Conservation (phyloP, 768 basidiomycete species). For the Naganishia vaughanmartiniae region DNA sequence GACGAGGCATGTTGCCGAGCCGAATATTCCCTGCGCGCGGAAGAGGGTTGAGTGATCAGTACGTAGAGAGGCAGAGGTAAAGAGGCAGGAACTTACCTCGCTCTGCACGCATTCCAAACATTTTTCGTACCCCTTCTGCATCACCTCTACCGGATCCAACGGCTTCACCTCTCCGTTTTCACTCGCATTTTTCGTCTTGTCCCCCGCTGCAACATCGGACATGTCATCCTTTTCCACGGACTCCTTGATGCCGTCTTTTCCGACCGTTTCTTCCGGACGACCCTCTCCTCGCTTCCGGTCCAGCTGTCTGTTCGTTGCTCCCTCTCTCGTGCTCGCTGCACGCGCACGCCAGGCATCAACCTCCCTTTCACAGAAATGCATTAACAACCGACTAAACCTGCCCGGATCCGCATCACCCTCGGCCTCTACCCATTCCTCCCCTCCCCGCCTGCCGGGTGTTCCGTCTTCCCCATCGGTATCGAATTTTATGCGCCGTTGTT, state of each 20-base stretch:
- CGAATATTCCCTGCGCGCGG: conserved; percentile 56
- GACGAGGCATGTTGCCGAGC: conserved; percentile 55
- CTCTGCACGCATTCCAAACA: conserved; percentile 50
- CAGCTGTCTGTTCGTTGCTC: too few relatives aligned
- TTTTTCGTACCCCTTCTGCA: conserved; percentile 57
- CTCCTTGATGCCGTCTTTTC: neutral
- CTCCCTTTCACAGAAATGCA: conserved; percentile 65
- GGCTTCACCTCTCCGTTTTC: conserved; percentile 24
- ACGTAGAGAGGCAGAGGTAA: neutral
- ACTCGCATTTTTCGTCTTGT: too few relatives aligned
- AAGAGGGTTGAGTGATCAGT: neutral
- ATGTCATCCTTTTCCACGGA: too few relatives aligned
- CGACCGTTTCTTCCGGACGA: too few relatives aligned
- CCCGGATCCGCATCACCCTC: conserved; percentile 54
- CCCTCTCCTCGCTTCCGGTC: neutral
- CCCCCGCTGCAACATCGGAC: too few relatives aligned
- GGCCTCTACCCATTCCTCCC: conserved; percentile 6
- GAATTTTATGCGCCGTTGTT: conserved; percentile 4
- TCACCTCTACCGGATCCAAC: conserved; percentile 56
- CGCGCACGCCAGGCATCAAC: conserved; percentile 33
- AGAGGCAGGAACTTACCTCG: conserved; percentile 45
- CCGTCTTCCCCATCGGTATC: conserved; percentile 1
- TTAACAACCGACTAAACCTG: conserved; percentile 64
- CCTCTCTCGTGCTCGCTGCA: neutral
- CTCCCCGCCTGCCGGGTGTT: neutral